Percentiles rank a stretch among this genome's conserved stretches.
Evolutionary conservation across 768 basidiomycete genomes (phyloP).

Genomic region (Pluteus cervinus): DNA sequence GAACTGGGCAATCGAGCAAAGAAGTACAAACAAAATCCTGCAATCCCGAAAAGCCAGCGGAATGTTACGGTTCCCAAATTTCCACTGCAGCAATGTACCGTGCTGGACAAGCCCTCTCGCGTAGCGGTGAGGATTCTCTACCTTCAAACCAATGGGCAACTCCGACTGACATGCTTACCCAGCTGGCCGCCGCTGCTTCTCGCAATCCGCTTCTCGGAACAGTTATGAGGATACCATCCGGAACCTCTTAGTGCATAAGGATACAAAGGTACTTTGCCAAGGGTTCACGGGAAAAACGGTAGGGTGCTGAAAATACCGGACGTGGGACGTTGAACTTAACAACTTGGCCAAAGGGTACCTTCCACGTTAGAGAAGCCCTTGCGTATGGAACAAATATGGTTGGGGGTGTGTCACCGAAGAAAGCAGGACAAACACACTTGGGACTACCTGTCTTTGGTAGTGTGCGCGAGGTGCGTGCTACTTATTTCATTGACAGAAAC

Average conservation of each 20-base stretch:
- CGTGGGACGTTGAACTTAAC: not conserved
- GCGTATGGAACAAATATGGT: slow-evolving; percentile 97
- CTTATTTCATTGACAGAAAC: not conserved
- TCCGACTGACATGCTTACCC: slow-evolving; percentile 7
- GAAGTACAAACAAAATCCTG: too few relatives aligned
- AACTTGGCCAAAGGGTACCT: slow-evolving; percentile 65
- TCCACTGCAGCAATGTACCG: too few relatives aligned
- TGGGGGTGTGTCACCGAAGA: slow-evolving; percentile 94
- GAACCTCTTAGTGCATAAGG: slow-evolving; percentile 90
- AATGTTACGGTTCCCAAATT: too few relatives aligned
- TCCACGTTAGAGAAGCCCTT: slow-evolving; percentile 91
- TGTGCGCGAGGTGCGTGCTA: slow-evolving; percentile 74
- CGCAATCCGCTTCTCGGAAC: slow-evolving; percentile 64
- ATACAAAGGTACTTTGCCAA: slow-evolving; percentile 92
- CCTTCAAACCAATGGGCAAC: not conserved
- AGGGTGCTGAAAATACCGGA: slow-evolving; percentile 16
- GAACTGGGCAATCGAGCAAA: too few relatives aligned
- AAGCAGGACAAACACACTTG: slow-evolving; percentile 93
- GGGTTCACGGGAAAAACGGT: slow-evolving; percentile 96
- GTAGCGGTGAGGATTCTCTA: slow-evolving; percentile 36
- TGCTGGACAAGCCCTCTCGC: slow-evolving; percentile 49
- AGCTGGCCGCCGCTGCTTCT: slow-evolving; percentile 78
- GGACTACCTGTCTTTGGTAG: slow-evolving; percentile 92
- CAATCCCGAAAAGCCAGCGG: too few relatives aligned
- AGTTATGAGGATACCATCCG: slow-evolving; percentile 86